Evolutionary conservation across 192 early-diverging fungal species (phyloP), one percentile per base, ranked within the genome.

Genomic region (Chytriomyces sp.): DNA sequence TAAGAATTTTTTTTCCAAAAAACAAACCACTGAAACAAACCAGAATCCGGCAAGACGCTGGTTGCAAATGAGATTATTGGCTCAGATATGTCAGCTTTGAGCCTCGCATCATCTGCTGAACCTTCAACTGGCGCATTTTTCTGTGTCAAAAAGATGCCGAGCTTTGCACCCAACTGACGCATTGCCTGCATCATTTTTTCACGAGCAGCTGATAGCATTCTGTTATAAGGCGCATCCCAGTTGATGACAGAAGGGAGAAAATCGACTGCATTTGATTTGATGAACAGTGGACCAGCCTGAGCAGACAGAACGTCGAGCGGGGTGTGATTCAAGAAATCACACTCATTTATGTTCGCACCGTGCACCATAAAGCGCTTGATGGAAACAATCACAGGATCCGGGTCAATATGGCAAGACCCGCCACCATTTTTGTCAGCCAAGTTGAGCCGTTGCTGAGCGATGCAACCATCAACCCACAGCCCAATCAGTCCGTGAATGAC

Each of bases 401-500:
- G 10, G 8, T 50, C 20, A 50, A 69, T 11, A 69, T 10, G 13
- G 7, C 68, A 3, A 7, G 35, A 16, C 16, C 7, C 16, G 1
- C 7, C 7, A 69, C 16, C 7, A 13, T 10, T 8, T 16, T 16
- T 13, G 11, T 44, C 5, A 13, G 23, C 45, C 49, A 69, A 53
- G 26, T 69, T 69, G n/a, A 50, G 16, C 0, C 49, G 9, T 26
- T 69, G 68, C 46, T 69, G 68, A n/a, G 46, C 26, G 26, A 50
- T 1, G 45, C 68, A 69, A 24, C 13, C n/a, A 9, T 46, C 10
- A 2, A 69, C 11, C 8, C 8, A 69, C 8, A 44, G 20, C n/a
- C 26, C 18, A n/a, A 69, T n/a, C 2, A 28, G 8, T 50, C 68
- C 68, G 26, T 69, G 68, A 11, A 69, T 28, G 0, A 69, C 68